These are phyloP conservation scores for Berkeleyomyces basicola DNA, from an alignment of 2,329 filamentous ascomycete genomes.

Conservation along the genomic window DNA sequence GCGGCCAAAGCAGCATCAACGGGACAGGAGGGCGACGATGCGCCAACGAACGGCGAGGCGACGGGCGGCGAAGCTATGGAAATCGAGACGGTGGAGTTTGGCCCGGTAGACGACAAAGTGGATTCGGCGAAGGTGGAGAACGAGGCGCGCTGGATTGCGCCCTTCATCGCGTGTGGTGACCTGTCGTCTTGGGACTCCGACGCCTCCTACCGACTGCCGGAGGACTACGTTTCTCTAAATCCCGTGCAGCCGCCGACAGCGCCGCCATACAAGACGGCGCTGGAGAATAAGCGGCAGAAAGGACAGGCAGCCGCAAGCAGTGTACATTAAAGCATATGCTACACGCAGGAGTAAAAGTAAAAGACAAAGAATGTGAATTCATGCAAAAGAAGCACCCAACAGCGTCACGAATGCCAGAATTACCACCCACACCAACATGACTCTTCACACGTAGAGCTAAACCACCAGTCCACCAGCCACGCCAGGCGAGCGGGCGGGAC, in stretches of 20 bases:
- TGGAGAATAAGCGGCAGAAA: conserved; percentile 56
- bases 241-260: conserved; percentile 91
- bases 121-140: conserved; percentile 15
- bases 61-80: conserved; percentile 8
- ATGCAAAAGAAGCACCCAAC: background rate
- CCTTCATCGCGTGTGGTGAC: conserved; percentile 94
- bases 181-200: conserved; percentile 90
- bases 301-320: conserved; percentile 63
- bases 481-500: too few relatives aligned
- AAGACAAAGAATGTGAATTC: background rate
- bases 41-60: background rate
- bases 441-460: too few relatives aligned
- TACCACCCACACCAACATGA: too few relatives aligned
- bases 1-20: conserved; percentile 20
- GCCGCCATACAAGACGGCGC: conserved; percentile 79
- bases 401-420: too few relatives aligned
- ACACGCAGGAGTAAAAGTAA: conserved; percentile 14
- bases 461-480: too few relatives aligned
- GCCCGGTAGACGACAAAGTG: conserved; percentile 14
- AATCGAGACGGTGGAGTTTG: conserved; percentile 16
- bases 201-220: conserved; percentile 78
- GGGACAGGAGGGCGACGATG: conserved; percentile 27
- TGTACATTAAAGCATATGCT: conserved; percentile 17
- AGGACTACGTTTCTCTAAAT: conserved; percentile 72
- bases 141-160: conserved; percentile 61